These are phyloP conservation scores for Fusarium pseudograminearum DNA, from an alignment of 2,329 filamentous ascomycete genomes.

Conservation along the genomic window DNA sequence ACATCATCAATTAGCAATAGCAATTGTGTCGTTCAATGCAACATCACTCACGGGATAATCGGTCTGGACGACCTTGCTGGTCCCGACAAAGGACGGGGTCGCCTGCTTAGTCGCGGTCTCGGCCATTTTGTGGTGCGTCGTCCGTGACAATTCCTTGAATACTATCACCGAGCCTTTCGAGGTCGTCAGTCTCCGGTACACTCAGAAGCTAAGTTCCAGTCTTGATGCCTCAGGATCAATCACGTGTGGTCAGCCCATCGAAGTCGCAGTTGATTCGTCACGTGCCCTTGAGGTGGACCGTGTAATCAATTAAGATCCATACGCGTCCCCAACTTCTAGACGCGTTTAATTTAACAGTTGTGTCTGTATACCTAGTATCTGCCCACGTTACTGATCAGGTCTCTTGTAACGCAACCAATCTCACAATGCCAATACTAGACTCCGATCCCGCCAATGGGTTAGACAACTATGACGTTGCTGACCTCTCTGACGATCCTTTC, in stretches of 20 bases:
- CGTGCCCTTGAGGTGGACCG: not conserved
- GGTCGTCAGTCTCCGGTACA: constrained; percentile 43
- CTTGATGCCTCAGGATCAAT: constrained; percentile 50
- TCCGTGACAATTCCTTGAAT: constrained; percentile 49
- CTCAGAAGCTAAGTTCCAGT: constrained; percentile 42
- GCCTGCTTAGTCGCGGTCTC: constrained; percentile 55
- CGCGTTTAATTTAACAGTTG: constrained; percentile 31
- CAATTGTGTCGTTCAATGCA: constrained; percentile 41
- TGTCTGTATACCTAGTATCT: not conserved
- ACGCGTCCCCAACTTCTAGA: constrained; percentile 41
- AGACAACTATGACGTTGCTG: constrained; percentile 79
- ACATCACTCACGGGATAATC: constrained; percentile 82
- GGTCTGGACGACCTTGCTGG: constrained; percentile 80
- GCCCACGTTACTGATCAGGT: not conserved
- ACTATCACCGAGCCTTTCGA: constrained; percentile 44
- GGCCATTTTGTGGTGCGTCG: constrained; percentile 53
- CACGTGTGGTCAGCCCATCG: constrained; percentile 51
- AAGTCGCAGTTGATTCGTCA: constrained; percentile 32
- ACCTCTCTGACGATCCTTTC: constrained; percentile 62
- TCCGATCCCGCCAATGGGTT: constrained; percentile 61
- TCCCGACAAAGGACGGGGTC: constrained; percentile 52
- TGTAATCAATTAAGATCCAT: constrained; percentile 43
- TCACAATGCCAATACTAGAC: constrained; percentile 40
- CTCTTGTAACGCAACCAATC: not conserved
- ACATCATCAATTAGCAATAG: constrained; percentile 49